Base-by-base conservation (phyloP, 768 basidiomycete genomes). In the Auriscalpium vulgare region DNA sequence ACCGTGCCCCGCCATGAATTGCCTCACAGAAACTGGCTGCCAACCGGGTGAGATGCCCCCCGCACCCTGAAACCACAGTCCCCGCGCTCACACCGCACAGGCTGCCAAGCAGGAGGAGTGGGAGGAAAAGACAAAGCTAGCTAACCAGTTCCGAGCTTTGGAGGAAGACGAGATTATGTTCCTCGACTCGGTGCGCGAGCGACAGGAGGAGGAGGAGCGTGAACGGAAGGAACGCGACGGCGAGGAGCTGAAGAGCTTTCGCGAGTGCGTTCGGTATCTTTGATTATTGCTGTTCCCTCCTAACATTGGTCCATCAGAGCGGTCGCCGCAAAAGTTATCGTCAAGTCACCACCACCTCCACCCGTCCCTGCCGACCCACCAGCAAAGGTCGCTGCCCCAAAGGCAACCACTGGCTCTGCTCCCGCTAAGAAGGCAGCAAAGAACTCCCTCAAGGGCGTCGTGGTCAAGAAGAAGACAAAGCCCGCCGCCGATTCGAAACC, bases 111-210 rank as follows among this genome's bases (percentile, higher is more conserved):
- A 93, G 71, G 91, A 93, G 69, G 88, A 93, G 81, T 93, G 89
- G 88, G 91, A 93, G 67, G 88, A 91, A 68, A 88, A 88, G 67
- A 89, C 83, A 58, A 91, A 91, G 68, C 80, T 93, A 71, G 78
- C 89, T 53, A 92, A 91, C 66, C 91, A 93, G 66, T 93, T 92
- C 64, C 86, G 91, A 54, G 88, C 91, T 4, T 73, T 93, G 38
- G 91, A 93, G 66, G 91, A 92, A 68, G 91, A 93, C 71, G 91
- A 93, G 65, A 86, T 93, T 59, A 83, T 88, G 77, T 93, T 93
- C 66, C 79, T 93, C 35, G 91, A 92, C 65, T 87, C 88, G 16
- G 75, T 93, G 57, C 76, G 86, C 58, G 86, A 91, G 67, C 81
- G 82, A 50, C 82, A 88, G 67, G 78, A 83, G 59, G 79, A 80